phyloP scores from a whole-genome alignment of 805 yeast genomes.

The Cyberlindnera amylophila region DNA sequence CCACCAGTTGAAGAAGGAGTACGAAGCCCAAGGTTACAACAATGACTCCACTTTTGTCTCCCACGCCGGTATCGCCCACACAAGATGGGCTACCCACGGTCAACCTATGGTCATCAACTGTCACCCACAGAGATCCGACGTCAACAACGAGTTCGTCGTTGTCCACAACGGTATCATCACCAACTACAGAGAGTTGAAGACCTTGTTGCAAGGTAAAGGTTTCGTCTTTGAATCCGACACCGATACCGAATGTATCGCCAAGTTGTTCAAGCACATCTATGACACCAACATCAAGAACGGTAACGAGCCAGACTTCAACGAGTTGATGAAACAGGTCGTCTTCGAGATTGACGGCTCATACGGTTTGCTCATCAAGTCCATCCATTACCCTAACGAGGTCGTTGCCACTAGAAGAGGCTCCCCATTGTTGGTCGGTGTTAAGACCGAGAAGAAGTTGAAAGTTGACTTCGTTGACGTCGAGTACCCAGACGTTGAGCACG shows the following conservation, averaged over 20 bases:
- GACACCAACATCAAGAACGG: conserved; percentile 73
- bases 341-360: conserved; percentile 96
- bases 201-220: conserved; percentile 77
- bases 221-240: conserved; percentile 85
- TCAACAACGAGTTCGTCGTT: conserved; percentile 75
- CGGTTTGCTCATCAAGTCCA: conserved; percentile 88
- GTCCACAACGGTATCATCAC: conserved; percentile 99
- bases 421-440: conserved; percentile 94
- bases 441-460: conserved; percentile 90
- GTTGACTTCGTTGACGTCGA: conserved; percentile 98
- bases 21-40: conserved; percentile 48
- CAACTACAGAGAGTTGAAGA: conserved; percentile 86
- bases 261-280: conserved; percentile 85
- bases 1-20: conserved; percentile 66
- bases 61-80: conserved; percentile 97
- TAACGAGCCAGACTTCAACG: conserved; percentile 79
- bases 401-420: conserved; percentile 98
- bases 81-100: conserved; percentile 99
- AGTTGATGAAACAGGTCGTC: conserved; percentile 87
- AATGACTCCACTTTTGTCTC: conserved; percentile 64
- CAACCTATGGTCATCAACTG: conserved; percentile 82
- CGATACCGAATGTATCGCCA: conserved; percentile 97
- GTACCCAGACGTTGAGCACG: conserved; percentile 56
- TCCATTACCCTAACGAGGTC: conserved; percentile 91
- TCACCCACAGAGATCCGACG: conserved; percentile 94